These are phyloP conservation scores for Fusarium siculi DNA, from an alignment of 2,329 filamentous ascomycete species.

Conservation along the genomic window DNA sequence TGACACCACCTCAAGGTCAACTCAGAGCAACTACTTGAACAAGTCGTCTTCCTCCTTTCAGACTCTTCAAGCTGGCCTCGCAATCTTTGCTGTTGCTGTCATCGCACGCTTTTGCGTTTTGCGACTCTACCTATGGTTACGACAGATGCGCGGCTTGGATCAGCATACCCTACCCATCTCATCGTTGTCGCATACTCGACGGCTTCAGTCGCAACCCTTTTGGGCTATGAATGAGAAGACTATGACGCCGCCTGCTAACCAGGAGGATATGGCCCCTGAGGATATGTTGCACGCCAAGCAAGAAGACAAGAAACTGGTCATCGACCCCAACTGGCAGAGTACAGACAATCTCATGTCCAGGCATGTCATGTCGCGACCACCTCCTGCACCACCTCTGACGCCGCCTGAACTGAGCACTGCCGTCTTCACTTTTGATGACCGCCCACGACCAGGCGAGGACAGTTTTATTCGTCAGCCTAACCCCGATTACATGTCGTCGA, in stretches of 20 bases:
- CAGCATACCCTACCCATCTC: slow-evolving; percentile 34
- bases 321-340: slow-evolving; percentile 43
- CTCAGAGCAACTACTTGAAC: slow-evolving; percentile 47
- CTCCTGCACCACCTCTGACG: slow-evolving; percentile 61
- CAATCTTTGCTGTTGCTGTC: slow-evolving; percentile 50
- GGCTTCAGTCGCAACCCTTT: slow-evolving; percentile 30
- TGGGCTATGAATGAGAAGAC: slow-evolving; percentile 46
- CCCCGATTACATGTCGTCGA: slow-evolving; percentile 59
- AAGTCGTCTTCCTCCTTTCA: slow-evolving; percentile 45
- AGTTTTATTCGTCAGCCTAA: slow-evolving; percentile 61
- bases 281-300: slow-evolving; percentile 20
- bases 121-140: slow-evolving; percentile 43
- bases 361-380: slow-evolving; percentile 51
- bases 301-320: slow-evolving; percentile 33
- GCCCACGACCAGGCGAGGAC: slow-evolving; percentile 44
- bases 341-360: slow-evolving; percentile 43
- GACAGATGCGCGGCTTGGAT: slow-evolving; percentile 39
- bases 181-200: slow-evolving; percentile 31
- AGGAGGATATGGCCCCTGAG: slow-evolving; percentile 7
- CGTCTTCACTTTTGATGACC: slow-evolving; percentile 56
- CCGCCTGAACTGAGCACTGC: slow-evolving; percentile 57
- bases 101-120: slow-evolving; percentile 48
- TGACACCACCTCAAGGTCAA: slow-evolving; percentile 40
- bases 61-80: slow-evolving; percentile 45
- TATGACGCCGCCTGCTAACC: slow-evolving; percentile 7